Evolutionary conservation across 495 filamentous ascomycete genomes (phyloP), one percentile per base, ranked within the genome.

Genomic region (Daldinia caldariorum): DNA sequence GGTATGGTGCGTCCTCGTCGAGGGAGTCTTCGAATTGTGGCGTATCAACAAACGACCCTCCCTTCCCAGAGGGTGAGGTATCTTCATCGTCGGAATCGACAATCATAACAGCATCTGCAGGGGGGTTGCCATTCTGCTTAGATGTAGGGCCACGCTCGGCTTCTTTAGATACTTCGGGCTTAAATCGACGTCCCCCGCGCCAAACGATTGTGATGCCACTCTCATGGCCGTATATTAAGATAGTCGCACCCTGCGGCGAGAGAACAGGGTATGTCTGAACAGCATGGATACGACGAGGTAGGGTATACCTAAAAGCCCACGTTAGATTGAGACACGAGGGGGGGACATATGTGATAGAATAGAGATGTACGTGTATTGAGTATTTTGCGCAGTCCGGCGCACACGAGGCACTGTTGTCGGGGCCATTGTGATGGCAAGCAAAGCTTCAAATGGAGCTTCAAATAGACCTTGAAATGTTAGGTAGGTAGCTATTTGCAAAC

Each of bases 151-250:
- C 50, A 16, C 74, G 75, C 43, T 78, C 76, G 53, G 78, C 58
- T 50, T 77, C 61, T 12, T 72, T 57, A 56, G 55, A 57, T 78
- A 77, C 49, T 35, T 79, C 57, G 16, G 79, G 69, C 59, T 90
- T 89, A 63, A 93, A 88, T 18, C 84, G 80, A 31, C 81, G 84
- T 20, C 94, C 94, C 62, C 93, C 94, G 74, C 91, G 85, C 94
- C 94, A 97, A 26, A 94, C 70, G 26, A 96, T 78, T 41, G 88
- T 89, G 32, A 97, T 61, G 26, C 94, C 94, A 74, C 87, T 89
- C 38, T 93, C 89, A 67, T 95, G 89, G 59, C 90, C 93, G 75
- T 95, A 94, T 32, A 97, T 74, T 58, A 96, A 85, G 74, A 97
- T 86, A 1, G 89, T 91, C 8, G 94, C 94, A 71, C 92, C 93